Evolutionary conservation across 192 early-diverging fungal genomes (phyloP), one percentile per base, ranked within the genome.

Genomic region (Glomus cerebriforme): DNA sequence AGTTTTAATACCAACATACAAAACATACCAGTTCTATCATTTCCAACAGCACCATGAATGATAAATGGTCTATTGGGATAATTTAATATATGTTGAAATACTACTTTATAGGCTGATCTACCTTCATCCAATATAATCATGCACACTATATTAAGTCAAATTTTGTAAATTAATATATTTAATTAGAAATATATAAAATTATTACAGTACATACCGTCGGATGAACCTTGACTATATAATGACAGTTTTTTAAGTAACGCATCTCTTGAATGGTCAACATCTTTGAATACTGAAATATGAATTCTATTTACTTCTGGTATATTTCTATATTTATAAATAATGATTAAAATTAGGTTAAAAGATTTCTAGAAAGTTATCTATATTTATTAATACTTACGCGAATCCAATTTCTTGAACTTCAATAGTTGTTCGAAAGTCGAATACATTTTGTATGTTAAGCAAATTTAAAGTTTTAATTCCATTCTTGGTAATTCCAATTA

Each of bases 31-130:
- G 92, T 92, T 49, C 91, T 73, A 65, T 92, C 91, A 69, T 92
- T 92, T 15, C 91, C 91, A 24, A 90, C 89, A 1, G 91, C 92
- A 72, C 92, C 93, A 71, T 92, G 91, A 15, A 92, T 81, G 69
- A 92, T 85, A 29, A 92, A 80, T 2, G 86, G 85, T 13, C 77
- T 81, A 27, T 77, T 39, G 22, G 81, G 82, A 49, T 89, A 77
- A 7, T 82, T 75, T 37, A 89, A 75, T 64, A 88, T 79, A 74
- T 88, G 85, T 24, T 81, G 45, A 71, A 89, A 82, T 29, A 90
- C 84, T 9, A 78, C 76, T 24, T 82, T 79, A 35, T 84, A 88
- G 27, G 80, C 79, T 65, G 82, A 74, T 12, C 75, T 73, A 7
- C 82, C 85, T 31, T 87, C 86, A 72, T 83, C 81, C 19, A 87